A percentile compares a stretch with the other conserved stretches of the same genome.
Evolutionary conservation across 257 asterid species (phyloP).

Genomic region (Gardenia jasminoides): DNA sequence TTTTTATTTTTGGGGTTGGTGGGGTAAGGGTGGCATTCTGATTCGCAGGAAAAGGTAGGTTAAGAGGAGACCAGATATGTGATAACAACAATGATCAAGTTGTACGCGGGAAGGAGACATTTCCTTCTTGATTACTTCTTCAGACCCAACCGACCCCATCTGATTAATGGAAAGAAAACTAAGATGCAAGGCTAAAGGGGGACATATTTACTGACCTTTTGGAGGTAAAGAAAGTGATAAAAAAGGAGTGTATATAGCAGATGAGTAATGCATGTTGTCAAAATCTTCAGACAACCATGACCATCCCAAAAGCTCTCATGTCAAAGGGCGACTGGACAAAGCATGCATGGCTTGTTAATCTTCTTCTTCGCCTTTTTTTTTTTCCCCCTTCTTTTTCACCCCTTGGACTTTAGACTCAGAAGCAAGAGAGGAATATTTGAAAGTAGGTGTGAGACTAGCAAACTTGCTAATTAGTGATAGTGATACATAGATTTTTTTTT

Average conservation of each 20-base stretch:
- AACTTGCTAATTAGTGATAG: no score
- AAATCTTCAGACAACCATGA: not conserved
- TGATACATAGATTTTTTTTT: no score
- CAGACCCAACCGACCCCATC: not conserved
- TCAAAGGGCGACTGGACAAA: not conserved
- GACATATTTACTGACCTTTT: conserved; percentile 1
- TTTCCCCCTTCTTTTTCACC: no score
- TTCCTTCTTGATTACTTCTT: conserved; percentile 6
- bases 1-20: no score
- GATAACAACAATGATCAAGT: not conserved
- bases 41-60: not conserved
- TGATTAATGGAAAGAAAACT: not conserved
- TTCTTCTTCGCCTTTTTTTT: not conserved
- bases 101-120: not conserved
- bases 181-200: conserved; percentile 1
- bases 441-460: no score
- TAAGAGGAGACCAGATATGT: not conserved
- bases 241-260: not conserved
- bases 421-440: no score
- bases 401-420: no score
- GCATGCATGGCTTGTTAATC: not conserved
- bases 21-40: not conserved
- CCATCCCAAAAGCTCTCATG: not conserved
- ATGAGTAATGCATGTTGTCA: not conserved
- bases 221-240: not conserved